Conservation (phyloP, 306 rosid genomes). For the Medicago arabica region DNA sequence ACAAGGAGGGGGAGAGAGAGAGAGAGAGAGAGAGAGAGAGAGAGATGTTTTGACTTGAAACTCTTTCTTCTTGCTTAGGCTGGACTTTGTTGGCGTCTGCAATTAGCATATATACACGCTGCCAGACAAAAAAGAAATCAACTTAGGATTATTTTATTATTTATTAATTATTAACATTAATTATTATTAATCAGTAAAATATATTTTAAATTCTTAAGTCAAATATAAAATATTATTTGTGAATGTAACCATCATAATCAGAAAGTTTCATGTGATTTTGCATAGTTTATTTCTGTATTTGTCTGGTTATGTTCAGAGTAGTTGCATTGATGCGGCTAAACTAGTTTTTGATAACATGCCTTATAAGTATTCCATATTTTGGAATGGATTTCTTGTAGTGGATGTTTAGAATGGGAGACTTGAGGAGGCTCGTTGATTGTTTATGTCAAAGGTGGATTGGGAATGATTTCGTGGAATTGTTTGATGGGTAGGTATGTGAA, state of each 20-base stretch:
- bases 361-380: slow-evolving; percentile 63
- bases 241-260: background rate
- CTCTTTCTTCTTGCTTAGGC: background rate
- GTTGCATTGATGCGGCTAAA: slow-evolving; percentile 68
- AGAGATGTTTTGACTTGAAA: slow-evolving; percentile 43
- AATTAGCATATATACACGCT: background rate
- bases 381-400: slow-evolving; percentile 79
- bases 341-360: slow-evolving; percentile 62
- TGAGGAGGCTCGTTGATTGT: slow-evolving; percentile 58
- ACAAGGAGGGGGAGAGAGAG: too few relatives aligned
- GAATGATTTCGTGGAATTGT: slow-evolving; percentile 79
- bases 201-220: too few relatives aligned
- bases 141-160: background rate
- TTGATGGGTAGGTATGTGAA: slow-evolving; percentile 81
- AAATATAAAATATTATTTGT: too few relatives aligned
- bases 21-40: too few relatives aligned
- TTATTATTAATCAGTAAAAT: too few relatives aligned
- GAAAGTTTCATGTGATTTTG: too few relatives aligned
- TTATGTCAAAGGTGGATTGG: slow-evolving; percentile 62
- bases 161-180: too few relatives aligned
- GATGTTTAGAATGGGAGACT: slow-evolving; percentile 74
- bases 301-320: slow-evolving; percentile 74
- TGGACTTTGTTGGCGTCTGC: slow-evolving; percentile 36
- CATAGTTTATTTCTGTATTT: too few relatives aligned
- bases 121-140: background rate